phyloP scores from a whole-genome alignment of 371 early-diverging fungal species.

The Mucor irregularis region DNA sequence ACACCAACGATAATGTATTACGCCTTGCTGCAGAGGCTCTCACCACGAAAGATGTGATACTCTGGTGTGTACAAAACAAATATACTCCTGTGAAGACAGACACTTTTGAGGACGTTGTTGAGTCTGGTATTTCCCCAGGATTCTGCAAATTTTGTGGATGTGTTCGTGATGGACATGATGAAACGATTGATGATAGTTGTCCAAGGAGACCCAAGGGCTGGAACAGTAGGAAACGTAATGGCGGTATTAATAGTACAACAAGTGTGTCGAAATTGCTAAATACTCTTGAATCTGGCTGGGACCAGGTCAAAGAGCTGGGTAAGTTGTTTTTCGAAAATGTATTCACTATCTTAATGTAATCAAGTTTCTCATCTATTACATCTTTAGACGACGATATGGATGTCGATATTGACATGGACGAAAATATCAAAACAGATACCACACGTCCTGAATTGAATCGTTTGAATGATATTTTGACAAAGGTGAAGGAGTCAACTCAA shows the following conservation, averaged over 20 bases:
- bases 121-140: constrained; percentile 10
- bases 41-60: constrained; percentile 40
- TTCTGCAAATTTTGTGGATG: constrained; percentile 48
- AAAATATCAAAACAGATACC: neutral
- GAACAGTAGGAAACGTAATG: constrained; percentile 29
- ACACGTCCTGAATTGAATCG: neutral
- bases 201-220: constrained; percentile 34
- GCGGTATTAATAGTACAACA: constrained; percentile 29
- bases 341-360: no score
- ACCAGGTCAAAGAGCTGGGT: constrained; percentile 33
- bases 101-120: constrained; percentile 8
- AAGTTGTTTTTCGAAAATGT: neutral
- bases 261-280: constrained; percentile 27
- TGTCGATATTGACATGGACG: constrained; percentile 41
- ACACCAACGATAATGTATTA: constrained; percentile 34
- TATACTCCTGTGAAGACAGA: constrained; percentile 34
- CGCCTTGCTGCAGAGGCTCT: constrained; percentile 32
- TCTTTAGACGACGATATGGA: constrained; percentile 37
- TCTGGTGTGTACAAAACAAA: constrained; percentile 40
- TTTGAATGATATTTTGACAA: constrained; percentile 3
- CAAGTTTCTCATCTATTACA: no score
- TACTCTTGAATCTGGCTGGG: constrained; percentile 38
- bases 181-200: constrained; percentile 28
- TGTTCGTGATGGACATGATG: constrained; percentile 26
- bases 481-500: constrained; percentile 1